Base-by-base conservation (phyloP, 176 grass and related monocot genomes). In the Eleusine indica region DNA sequence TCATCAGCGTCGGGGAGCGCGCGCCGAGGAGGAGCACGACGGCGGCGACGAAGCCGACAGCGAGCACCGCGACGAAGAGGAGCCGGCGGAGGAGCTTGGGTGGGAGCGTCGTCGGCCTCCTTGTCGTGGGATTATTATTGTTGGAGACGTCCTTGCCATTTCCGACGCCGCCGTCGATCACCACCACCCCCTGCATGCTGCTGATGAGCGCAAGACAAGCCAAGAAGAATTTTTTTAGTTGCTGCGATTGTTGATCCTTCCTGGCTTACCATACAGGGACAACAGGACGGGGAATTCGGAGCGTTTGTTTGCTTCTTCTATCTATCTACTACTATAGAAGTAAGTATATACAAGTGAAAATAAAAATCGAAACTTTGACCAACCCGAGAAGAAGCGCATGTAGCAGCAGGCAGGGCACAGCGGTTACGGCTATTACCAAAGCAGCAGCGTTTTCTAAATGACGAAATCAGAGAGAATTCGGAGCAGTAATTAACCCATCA, bases 1-100 rank as follows among this genome's bases (percentile, higher is more conserved):
- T 40, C 39, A 84, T 61, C 39, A 44, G 6, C 7, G 43, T 1
- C 43, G 43, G 43, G 43, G 19, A 35, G 32, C 32, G 32, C 32
- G 19, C 60, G 49, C 85, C 8, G 69, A 85, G 11, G 54, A 90
- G 67, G 1, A 82, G 7, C 46, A 83, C 9, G 67, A 32, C 60
- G 7, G 83, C 79, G 7, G 90, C 67, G 16, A 87, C 48, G 70
- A 91, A 82, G 16, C 75, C 88, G 6, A 84, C 56, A 49, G 67
- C 68, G 5, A 93, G 46, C 57, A 86, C 64, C 6, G 88, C 69
- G 57, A 86, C 81, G 17, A 94, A 44, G 4, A 88, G 73, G 56
- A 84, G 43, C 7, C 81, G 75, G 8, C 88, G 89, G 68, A 92
- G 40, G 28, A 79, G 54, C 73, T 87, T 82, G 62, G 29, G 49